Conservation (phyloP, 1,284 basidiomycete genomes). For the Naganishia sp. region DNA sequence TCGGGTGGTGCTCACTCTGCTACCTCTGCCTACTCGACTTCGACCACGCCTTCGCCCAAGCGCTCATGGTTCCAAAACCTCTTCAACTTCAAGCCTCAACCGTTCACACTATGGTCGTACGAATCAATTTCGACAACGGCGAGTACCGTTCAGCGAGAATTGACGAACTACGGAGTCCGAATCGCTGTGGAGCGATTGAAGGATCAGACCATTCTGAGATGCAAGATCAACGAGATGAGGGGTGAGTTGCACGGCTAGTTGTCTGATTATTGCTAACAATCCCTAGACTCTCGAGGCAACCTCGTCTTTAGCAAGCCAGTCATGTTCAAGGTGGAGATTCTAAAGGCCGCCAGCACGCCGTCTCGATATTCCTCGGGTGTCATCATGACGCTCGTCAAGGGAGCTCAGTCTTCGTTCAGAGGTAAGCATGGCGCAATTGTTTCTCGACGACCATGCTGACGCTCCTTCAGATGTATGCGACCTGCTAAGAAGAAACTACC, state of each 20-base stretch:
- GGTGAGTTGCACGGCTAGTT: slow-evolving; percentile 30
- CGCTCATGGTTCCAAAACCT: slow-evolving; percentile 85
- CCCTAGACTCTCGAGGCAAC: slow-evolving; percentile 37
- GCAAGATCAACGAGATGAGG: slow-evolving; percentile 44
- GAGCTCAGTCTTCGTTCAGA: slow-evolving; percentile 52
- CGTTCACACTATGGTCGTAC: slow-evolving; percentile 56
- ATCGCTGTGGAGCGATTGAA: slow-evolving; percentile 47
- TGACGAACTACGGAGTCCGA: slow-evolving; percentile 43
- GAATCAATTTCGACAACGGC: slow-evolving; percentile 47
- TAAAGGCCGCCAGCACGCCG: slow-evolving; percentile 40
- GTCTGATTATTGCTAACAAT: background rate
- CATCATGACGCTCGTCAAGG: slow-evolving; percentile 50
- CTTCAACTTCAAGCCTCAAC: slow-evolving; percentile 78
- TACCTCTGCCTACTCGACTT: slow-evolving; percentile 30
- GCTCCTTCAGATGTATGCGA: slow-evolving; percentile 25
- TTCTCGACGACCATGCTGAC: background rate
- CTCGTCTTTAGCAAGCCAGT: slow-evolving; percentile 44
- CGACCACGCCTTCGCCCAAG: slow-evolving; percentile 53
- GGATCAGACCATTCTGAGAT: slow-evolving; percentile 46
- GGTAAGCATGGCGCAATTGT: slow-evolving; percentile 35
- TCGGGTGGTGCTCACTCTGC: slow-evolving; percentile 36
- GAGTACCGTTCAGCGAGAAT: slow-evolving; percentile 40
- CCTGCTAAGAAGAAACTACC: slow-evolving; percentile 24
- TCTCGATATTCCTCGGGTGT: slow-evolving; percentile 47
- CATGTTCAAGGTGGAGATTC: slow-evolving; percentile 51